A percentile compares a stretch with the other conserved stretches of the same genome.
These are phyloP conservation scores for Phoma sp. DNA, from an alignment of 2,329 filamentous ascomycete genomes.

Conservation along the genomic window DNA sequence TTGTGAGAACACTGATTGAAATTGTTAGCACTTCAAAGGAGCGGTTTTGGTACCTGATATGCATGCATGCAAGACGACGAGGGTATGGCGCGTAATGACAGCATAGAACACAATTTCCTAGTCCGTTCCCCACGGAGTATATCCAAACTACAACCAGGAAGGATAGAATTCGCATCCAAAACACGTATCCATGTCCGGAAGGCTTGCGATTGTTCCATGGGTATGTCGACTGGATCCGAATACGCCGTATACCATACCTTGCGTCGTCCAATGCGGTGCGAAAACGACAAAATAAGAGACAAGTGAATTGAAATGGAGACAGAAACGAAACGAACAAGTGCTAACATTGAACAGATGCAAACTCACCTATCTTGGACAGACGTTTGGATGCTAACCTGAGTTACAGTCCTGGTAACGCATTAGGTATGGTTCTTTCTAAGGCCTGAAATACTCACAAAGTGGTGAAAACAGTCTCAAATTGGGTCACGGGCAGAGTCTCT, in stretches of 20 bases:
- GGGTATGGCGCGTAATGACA: too few relatives aligned
- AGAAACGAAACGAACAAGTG: too few relatives aligned
- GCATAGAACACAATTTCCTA: too few relatives aligned
- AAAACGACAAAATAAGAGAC: not conserved
- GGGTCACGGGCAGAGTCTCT: not conserved
- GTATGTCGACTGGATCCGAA: too few relatives aligned
- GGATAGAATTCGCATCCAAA: too few relatives aligned
- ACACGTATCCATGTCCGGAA: too few relatives aligned
- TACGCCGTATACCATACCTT: not conserved
- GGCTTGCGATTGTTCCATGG: too few relatives aligned
- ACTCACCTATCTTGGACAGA: constrained; percentile 13
- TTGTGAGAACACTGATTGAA: not conserved
- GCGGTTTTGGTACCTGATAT: not conserved
- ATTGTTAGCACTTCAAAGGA: not conserved
- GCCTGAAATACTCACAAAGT: not conserved
- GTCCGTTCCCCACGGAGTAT: too few relatives aligned
- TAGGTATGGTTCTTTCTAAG: not conserved
- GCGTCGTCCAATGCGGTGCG: not conserved
- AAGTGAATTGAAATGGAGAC: too few relatives aligned
- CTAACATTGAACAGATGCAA: not conserved
- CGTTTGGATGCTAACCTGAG: constrained; percentile 4
- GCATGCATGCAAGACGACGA: too few relatives aligned
- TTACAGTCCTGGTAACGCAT: not conserved
- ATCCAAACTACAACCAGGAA: too few relatives aligned
- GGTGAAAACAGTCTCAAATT: not conserved